Conservation (phyloP, 2,329 filamentous ascomycete genomes). For the Aspergillus fumigatiaffinis region DNA sequence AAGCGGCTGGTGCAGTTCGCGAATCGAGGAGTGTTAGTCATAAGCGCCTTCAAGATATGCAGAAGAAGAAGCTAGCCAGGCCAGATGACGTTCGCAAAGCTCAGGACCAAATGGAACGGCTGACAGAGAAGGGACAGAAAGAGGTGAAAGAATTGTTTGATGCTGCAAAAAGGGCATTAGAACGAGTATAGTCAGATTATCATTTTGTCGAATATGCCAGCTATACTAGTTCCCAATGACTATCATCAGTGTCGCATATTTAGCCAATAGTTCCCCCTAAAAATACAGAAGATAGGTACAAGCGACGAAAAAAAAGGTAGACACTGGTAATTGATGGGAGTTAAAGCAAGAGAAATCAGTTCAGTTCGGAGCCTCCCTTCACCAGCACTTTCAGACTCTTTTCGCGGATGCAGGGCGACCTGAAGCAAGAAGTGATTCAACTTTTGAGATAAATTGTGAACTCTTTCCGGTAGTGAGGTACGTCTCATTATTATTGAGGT, state of each 20-base stretch:
- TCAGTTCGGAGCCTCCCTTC: constrained; percentile 9
- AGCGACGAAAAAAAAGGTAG: not conserved
- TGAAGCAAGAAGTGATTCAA: constrained; percentile 33
- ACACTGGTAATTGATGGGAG: not conserved
- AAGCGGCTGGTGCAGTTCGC: constrained; percentile 36
- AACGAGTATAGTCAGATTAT: constrained; percentile 23
- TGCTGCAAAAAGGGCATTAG: constrained; percentile 35
- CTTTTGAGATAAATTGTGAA: constrained; percentile 34
- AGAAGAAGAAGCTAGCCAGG: constrained; percentile 41
- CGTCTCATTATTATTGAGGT: constrained; percentile 40
- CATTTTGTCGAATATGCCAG: not conserved
- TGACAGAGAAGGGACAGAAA: constrained; percentile 44
- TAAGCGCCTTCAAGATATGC: constrained; percentile 43
- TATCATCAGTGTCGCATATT: too few relatives aligned
- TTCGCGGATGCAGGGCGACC: constrained; percentile 14
- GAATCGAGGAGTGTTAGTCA: constrained; percentile 43
- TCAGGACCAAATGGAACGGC: constrained; percentile 46
- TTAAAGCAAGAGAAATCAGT: constrained; percentile 3
- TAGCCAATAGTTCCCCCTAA: not conserved
- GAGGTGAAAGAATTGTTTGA: constrained; percentile 46
- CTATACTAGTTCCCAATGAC: not conserved
- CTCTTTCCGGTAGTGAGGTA: constrained; percentile 36
- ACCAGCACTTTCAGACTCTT: constrained; percentile 21
- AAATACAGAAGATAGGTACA: not conserved
- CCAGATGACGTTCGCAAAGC: constrained; percentile 46